Evolutionary conservation across 345 rosid species (phyloP).

Genomic region (Anastatica hierochuntica): DNA sequence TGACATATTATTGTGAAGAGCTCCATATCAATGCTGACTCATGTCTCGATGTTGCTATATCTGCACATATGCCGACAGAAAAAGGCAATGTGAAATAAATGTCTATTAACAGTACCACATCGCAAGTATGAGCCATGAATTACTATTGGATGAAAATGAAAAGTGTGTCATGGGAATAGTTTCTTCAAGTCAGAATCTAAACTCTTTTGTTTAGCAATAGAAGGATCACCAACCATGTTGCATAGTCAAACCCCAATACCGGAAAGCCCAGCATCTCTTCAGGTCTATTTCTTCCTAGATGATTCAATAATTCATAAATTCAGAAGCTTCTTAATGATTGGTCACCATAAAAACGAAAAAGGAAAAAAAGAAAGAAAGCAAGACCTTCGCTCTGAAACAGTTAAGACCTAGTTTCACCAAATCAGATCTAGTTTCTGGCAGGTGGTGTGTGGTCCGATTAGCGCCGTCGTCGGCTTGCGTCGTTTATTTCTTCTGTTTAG

Average conservation of each 20-base stretch:
- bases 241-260: conserved; percentile 95
- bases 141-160: too few species aligned
- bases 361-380: too few species aligned
- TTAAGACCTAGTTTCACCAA: too few species aligned
- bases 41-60: conserved; percentile 69
- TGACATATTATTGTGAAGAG: too few species aligned
- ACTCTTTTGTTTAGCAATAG: not conserved
- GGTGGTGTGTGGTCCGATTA: too few species aligned
- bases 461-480: too few species aligned
- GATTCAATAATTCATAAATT: conserved; percentile 4
- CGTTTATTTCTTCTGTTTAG: too few species aligned
- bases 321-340: conserved; percentile 12
- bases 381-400: too few species aligned
- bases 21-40: conserved; percentile 94
- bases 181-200: not conserved
- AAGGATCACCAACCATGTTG: conserved; percentile 60
- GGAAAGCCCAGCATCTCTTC: conserved; percentile 99
- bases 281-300: conserved; percentile 93
- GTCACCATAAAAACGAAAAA: too few species aligned
- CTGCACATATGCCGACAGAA: conserved; percentile 63
- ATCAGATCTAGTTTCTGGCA: too few species aligned
- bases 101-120: not conserved
- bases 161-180: too few species aligned
- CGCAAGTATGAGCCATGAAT: not conserved
- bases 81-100: conserved; percentile 12